These are phyloP conservation scores for Aspergillus candidus DNA, from an alignment of 2,329 filamentous ascomycete genomes.

Conservation along the genomic window DNA sequence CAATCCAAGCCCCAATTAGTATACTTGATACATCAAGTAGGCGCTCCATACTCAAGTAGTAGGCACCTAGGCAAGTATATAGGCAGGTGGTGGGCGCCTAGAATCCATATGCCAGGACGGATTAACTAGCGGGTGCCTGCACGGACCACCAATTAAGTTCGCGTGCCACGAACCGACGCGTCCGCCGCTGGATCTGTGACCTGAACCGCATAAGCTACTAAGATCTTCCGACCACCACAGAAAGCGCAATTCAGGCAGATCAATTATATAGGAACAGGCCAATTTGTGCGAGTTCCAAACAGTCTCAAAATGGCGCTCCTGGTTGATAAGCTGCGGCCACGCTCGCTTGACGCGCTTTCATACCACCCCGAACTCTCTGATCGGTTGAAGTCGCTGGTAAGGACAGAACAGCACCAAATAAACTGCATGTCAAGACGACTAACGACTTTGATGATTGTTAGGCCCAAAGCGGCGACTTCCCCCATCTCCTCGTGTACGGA, in stretches of 20 bases:
- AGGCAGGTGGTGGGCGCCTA: constrained; percentile 1
- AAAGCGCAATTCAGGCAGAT: too few relatives aligned
- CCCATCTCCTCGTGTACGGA: constrained; percentile 93
- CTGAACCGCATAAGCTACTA: constrained; percentile 4
- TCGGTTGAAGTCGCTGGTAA: constrained; percentile 76
- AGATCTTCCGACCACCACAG: constrained; percentile 7
- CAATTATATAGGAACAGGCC: background rate
- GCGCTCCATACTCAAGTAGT: too few relatives aligned
- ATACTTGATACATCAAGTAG: background rate
- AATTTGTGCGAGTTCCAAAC: background rate
- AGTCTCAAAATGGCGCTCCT: constrained; percentile 52
- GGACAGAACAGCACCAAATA: constrained; percentile 1
- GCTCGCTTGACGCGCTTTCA: constrained; percentile 55
- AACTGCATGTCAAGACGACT: background rate
- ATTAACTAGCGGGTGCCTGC: constrained; percentile 12
- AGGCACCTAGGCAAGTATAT: background rate
- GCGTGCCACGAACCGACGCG: constrained; percentile 32
- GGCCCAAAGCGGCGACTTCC: constrained; percentile 96
- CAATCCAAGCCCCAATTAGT: background rate
- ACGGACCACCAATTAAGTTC: constrained; percentile 35
- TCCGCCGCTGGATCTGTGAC: constrained; percentile 12
- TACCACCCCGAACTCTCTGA: constrained; percentile 88
- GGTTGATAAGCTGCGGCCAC: constrained; percentile 57
- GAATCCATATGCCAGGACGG: background rate
- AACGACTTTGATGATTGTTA: constrained; percentile 33